Evolutionary conservation across 2,329 filamentous ascomycete genomes (phyloP), one percentile per base, ranked within the genome.

Genomic region (Penicillium sp.): DNA sequence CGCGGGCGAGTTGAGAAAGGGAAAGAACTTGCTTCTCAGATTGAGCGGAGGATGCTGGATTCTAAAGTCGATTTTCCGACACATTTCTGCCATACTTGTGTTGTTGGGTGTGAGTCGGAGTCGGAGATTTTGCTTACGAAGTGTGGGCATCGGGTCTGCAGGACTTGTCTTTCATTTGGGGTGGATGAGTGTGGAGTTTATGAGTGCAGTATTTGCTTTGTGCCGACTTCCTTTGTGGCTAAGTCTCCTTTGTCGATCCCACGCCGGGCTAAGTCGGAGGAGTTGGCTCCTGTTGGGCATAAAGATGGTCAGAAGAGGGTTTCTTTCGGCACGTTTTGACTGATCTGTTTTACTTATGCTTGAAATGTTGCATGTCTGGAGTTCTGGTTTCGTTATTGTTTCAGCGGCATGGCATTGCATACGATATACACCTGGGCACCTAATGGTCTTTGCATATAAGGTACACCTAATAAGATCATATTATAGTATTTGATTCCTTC

Each of bases 21-120:
- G 22, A 67, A 67, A 41, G 64, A 67, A 53, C 60, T 67, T 21
- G 62, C 57, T 6, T 48, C 57, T 1, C 60, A 67, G 33, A 67
- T 66, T 21, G 62, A 67, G 31, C 62, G 63, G 5, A 63, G 64
- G 22, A 63, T 64, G 60, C 33, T 10, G 5, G 44, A 59, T 16
- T 59, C 62, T 1, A 9, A 7, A 1, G 41, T 63, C 2, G 4
- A 7, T 1, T 67, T 56, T 19, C 64, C 64, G 1, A 65, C 64
- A 19, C 64, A 67, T 46, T 67, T 67, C 47, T 67, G 64, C n/a
- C 61, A 67, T 47, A 65, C 60, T 0, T 67, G 64, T 33, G 59
- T 67, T 2, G 53, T 58, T 37, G 63, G 53, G 6, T 60, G 57
- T 6, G 55, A 63, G 29, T 48, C 52, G 1, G 60, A 63, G 13